Base-by-base conservation (phyloP, 1,139 yeast genomes). In the Nematodospora anomalae region DNA sequence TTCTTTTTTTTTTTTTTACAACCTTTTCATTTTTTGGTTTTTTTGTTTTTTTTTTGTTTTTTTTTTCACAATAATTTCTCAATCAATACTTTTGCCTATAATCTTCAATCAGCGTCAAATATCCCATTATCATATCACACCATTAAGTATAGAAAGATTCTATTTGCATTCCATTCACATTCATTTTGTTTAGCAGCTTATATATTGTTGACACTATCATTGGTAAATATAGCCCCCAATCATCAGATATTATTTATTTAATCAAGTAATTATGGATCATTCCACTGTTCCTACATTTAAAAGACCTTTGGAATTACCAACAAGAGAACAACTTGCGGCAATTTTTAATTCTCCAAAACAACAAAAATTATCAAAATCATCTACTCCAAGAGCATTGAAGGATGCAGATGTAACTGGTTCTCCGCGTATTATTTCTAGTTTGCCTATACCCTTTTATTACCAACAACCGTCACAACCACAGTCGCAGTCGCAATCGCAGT, bases 281-380 rank as follows among this genome's bases (percentile, higher is more conserved):
- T 34, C 41, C 26, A 32, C 35, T 14, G 22, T 37, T 4, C 38
- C 42, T n/a, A 35, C 41, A n/a, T 38, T 38, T 16, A 44, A 44
- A 34, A 36, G 44, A 28, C 49, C 42, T 5, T 28, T 40, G 21
- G 37, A 38, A 25, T 22, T 42, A 16, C 49, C 49, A 10, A 39
- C 47, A 9, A 44, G 41, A 30, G 47, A 45, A 28, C 37, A 42
- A 29, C 42, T 45, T 26, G 47, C 46, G 22, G 43, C 42, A 12
- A 41, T 45, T 25, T 45, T 43, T 26, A 36, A 32, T 30, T 32
- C 37, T 16, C 33, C 32, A 15, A 43, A 39, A 35, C 41, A 36
- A 25, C 46, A 34, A 16, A 49, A 41, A 29, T 13, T 38, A 16
- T 36, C 48, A 2, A 11, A 28, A n/a, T 11, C 23, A 20, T 35